Conservation (phyloP, 1,139 yeast species). For the Suhomyces yuchorum region DNA sequence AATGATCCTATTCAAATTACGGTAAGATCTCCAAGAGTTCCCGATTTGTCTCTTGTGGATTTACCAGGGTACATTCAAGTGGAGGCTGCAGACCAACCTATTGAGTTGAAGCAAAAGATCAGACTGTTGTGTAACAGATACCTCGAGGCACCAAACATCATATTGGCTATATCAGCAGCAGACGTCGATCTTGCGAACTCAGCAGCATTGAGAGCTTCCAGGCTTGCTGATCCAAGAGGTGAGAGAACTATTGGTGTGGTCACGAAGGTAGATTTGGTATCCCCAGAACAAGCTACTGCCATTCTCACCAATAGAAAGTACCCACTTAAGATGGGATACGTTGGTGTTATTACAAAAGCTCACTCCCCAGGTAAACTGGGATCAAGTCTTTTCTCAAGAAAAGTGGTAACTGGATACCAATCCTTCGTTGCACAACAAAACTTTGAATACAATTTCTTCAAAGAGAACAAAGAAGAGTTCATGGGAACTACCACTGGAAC, state of each 20-base stretch:
- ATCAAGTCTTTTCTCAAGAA: constrained; percentile 37
- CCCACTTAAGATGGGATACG: constrained; percentile 94
- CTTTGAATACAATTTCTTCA: constrained; percentile 61
- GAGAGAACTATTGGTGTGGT: constrained; percentile 95
- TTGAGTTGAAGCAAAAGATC: constrained; percentile 76
- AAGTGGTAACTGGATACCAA: constrained; percentile 43
- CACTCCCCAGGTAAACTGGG: constrained; percentile 43
- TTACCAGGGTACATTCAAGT: constrained; percentile 97
- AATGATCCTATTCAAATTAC: constrained; percentile 91
- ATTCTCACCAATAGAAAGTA: constrained; percentile 77
- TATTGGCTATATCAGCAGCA: constrained; percentile 94
- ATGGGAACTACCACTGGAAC: constrained; percentile 76
- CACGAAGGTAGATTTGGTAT: constrained; percentile 89
- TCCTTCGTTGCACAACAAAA: constrained; percentile 64
- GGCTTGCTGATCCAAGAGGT: constrained; percentile 89
- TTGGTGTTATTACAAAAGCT: constrained; percentile 88
- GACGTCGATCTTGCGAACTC: constrained; percentile 98
- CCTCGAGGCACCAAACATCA: constrained; percentile 88
- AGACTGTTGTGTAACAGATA: constrained; percentile 80
- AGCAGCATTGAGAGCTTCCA: constrained; percentile 90
- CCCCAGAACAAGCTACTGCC: constrained; percentile 68
- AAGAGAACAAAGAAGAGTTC: constrained; percentile 62
- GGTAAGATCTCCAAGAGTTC: constrained; percentile 87
- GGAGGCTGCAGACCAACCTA: constrained; percentile 95
- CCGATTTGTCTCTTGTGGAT: constrained; percentile 92